phyloP scores from a whole-genome alignment of 148 eudicot species.

The Amaranthus cruentus region DNA sequence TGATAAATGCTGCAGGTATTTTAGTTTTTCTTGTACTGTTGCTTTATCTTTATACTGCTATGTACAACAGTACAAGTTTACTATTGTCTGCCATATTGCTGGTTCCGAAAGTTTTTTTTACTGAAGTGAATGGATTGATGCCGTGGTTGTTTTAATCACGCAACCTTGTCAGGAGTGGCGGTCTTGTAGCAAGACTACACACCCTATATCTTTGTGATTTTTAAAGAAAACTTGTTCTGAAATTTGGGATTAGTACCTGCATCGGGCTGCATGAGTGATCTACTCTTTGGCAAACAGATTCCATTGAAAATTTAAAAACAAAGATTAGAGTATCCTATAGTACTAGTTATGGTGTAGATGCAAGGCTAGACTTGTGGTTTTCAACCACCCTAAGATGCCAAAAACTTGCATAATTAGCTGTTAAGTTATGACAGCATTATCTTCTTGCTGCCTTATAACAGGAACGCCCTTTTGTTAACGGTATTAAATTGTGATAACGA shows the following conservation, averaged over 20 bases:
- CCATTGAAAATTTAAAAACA: neutral
- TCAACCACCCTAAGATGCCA: neutral
- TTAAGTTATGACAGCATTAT: too few species aligned
- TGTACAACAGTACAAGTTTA: neutral
- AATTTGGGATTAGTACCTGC: neutral
- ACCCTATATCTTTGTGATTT: neutral
- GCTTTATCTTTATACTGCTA: neutral
- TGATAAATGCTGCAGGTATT: constrained; percentile 85
- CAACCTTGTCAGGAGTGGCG: neutral
- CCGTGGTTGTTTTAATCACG: neutral
- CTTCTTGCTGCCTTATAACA: too few species aligned
- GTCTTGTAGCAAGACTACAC: neutral
- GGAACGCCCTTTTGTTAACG: too few species aligned
- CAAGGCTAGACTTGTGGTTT: neutral
- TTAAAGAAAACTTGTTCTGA: neutral
- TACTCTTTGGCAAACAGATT: neutral
- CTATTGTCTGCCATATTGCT: neutral
- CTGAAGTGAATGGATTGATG: neutral
- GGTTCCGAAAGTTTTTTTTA: neutral
- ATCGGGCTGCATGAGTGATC: too few species aligned
- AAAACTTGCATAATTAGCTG: neutral
- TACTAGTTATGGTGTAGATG: neutral
- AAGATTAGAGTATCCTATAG: neutral
- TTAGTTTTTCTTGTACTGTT: neutral
- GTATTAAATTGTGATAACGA: too few species aligned